Conservation (phyloP, 2,329 filamentous ascomycete genomes). For the Xylaria sp. region DNA sequence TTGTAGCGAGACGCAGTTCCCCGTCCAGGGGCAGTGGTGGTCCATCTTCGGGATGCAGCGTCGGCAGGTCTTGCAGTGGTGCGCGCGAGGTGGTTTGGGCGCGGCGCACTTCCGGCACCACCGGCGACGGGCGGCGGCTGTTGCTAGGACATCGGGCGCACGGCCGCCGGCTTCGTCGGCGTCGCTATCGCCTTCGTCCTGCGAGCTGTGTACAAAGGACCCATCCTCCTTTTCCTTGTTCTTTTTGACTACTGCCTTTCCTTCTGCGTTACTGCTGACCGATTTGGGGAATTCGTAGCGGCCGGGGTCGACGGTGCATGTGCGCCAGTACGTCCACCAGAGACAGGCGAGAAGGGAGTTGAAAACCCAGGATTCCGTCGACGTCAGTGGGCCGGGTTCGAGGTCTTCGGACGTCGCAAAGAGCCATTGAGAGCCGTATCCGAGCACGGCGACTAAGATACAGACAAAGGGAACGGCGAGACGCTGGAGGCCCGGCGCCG, state of each 20-base stretch:
- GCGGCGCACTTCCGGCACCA: slow-evolving; percentile 75
- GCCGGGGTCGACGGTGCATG: slow-evolving; percentile 54
- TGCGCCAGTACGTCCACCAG: slow-evolving; percentile 63
- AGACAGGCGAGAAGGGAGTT: slow-evolving; percentile 60
- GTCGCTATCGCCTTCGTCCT: slow-evolving; percentile 21
- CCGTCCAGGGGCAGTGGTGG: slow-evolving; percentile 82
- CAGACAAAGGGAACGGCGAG: slow-evolving; percentile 67
- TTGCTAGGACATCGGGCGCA: slow-evolving; percentile 1
- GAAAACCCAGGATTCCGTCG: slow-evolving; percentile 54
- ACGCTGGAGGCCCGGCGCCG: slow-evolving; percentile 38
- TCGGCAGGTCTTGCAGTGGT: slow-evolving; percentile 74
- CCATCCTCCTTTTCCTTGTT: slow-evolving; percentile 20
- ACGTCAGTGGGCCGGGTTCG: slow-evolving; percentile 54
- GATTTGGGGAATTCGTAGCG: slow-evolving; percentile 41
- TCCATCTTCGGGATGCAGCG: slow-evolving; percentile 78
- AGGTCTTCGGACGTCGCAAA: slow-evolving; percentile 57
- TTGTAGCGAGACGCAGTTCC: slow-evolving; percentile 75
- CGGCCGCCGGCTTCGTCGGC: not conserved
- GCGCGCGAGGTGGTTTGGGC: slow-evolving; percentile 69
- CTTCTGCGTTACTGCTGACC: not conserved
- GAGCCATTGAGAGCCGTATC: slow-evolving; percentile 66
- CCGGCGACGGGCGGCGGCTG: slow-evolving; percentile 25
- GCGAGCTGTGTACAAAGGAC: slow-evolving; percentile 20
- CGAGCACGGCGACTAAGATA: slow-evolving; percentile 61
- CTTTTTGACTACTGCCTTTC: not conserved